Percentiles rank a stretch among this genome's conserved stretches.
phyloP scores from a whole-genome alignment of 2,329 filamentous ascomycete species.

The Fusarium marasasianum region DNA sequence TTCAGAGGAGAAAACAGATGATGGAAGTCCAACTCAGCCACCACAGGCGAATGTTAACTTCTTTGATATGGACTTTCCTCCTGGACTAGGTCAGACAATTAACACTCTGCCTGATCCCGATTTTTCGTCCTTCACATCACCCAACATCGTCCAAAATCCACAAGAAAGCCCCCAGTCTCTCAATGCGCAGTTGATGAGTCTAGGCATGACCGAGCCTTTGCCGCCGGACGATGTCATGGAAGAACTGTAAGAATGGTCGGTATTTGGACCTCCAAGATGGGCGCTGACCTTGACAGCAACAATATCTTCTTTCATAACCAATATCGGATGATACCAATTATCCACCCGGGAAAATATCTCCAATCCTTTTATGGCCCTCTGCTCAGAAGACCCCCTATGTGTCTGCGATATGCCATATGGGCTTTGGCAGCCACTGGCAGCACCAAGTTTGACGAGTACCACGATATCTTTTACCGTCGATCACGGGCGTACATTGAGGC shows the following conservation, averaged over 20 bases:
- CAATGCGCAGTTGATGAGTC: conserved; percentile 67
- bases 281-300: conserved; percentile 60
- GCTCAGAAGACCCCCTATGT: conserved; percentile 81
- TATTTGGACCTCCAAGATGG: neutral
- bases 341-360: conserved; percentile 80
- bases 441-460: conserved; percentile 75
- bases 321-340: conserved; percentile 77
- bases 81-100: neutral
- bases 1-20: conserved; percentile 37
- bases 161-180: conserved; percentile 17
- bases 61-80: conserved; percentile 9
- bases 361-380: conserved; percentile 77
- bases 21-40: conserved; percentile 38
- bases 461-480: conserved; percentile 83
- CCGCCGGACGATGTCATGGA: conserved; percentile 83
- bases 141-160: conserved; percentile 16
- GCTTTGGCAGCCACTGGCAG: conserved; percentile 76
- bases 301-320: conserved; percentile 79
- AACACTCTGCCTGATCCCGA: conserved; percentile 9
- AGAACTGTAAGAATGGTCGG: conserved; percentile 70
- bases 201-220: conserved; percentile 84
- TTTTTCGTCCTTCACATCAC: conserved; percentile 25
- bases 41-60: conserved; percentile 21
- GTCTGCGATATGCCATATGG: conserved; percentile 89
- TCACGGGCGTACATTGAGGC: conserved; percentile 83